These are phyloP conservation scores for Gorgonomyces haynaldii DNA, from an alignment of 192 early-diverging fungal species.

Conservation along the genomic window DNA sequence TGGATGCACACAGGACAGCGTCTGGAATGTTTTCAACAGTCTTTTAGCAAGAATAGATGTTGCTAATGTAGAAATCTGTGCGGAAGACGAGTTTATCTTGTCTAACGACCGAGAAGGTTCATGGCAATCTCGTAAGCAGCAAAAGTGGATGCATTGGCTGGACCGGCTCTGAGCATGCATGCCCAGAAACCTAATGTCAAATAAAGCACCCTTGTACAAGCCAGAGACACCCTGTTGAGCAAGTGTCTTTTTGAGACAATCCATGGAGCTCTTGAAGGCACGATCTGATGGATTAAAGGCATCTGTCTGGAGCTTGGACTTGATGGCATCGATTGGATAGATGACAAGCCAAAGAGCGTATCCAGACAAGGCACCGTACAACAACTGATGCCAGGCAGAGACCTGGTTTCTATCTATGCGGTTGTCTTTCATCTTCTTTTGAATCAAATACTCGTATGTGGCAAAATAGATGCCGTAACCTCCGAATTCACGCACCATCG, in stretches of 20 bases:
- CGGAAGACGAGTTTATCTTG: background rate
- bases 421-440: constrained; percentile 46
- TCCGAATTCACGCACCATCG: constrained; percentile 75
- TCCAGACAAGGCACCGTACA: constrained; percentile 76
- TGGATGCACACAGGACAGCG: too few species aligned
- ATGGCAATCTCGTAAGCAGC: constrained; percentile 72
- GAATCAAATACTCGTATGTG: constrained; percentile 80
- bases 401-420: constrained; percentile 57
- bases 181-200: constrained; percentile 35
- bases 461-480: constrained; percentile 93
- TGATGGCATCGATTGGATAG: constrained; percentile 74
- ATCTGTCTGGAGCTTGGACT: constrained; percentile 92
- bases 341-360: constrained; percentile 73
- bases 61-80: too few species aligned
- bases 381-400: constrained; percentile 61
- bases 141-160: constrained; percentile 89
- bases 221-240: constrained; percentile 71
- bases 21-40: too few species aligned
- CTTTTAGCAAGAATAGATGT: too few species aligned
- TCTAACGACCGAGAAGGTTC: constrained; percentile 32
- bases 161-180: constrained; percentile 85
- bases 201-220: constrained; percentile 57
- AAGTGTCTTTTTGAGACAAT: constrained; percentile 71
- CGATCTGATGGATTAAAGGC: constrained; percentile 51
- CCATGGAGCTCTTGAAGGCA: constrained; percentile 60